Evolutionary conservation across 495 filamentous ascomycete species (phyloP).

Genomic region (Entonaema liquescens): DNA sequence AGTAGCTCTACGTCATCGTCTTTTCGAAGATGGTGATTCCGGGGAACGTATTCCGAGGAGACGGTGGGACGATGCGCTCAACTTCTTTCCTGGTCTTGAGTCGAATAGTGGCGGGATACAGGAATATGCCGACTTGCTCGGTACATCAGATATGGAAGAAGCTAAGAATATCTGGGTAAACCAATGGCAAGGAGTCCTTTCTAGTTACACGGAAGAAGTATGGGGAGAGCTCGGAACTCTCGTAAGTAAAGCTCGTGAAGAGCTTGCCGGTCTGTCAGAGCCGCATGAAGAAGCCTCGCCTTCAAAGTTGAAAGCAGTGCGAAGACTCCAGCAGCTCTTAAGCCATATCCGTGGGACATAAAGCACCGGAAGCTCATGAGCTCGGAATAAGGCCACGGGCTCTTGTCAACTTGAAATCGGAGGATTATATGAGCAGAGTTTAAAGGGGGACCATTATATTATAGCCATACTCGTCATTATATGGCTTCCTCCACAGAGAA

Average conservation of each 20-base stretch:
- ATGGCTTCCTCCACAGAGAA: background rate
- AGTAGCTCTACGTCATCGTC: constrained; percentile 43
- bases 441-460: background rate
- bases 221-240: constrained; percentile 77
- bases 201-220: constrained; percentile 76
- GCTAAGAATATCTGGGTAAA: constrained; percentile 56
- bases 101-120: constrained; percentile 16
- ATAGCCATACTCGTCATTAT: background rate
- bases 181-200: constrained; percentile 71
- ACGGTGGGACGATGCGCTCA: constrained; percentile 53
- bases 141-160: constrained; percentile 49
- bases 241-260: constrained; percentile 67
- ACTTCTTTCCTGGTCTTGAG: constrained; percentile 53
- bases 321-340: constrained; percentile 40
- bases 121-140: constrained; percentile 42
- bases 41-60: constrained; percentile 7
- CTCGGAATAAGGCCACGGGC: too few species aligned
- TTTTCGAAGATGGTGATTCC: constrained; percentile 44
- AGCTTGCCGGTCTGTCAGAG: constrained; percentile 55
- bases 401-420: background rate
- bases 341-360: constrained; percentile 29
- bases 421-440: background rate
- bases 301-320: constrained; percentile 29
- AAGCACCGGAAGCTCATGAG: background rate
- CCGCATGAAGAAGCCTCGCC: constrained; percentile 15